phyloP scores from a whole-genome alignment of 2,329 filamentous ascomycete genomes.

The Phialemoniopsis sp. region DNA sequence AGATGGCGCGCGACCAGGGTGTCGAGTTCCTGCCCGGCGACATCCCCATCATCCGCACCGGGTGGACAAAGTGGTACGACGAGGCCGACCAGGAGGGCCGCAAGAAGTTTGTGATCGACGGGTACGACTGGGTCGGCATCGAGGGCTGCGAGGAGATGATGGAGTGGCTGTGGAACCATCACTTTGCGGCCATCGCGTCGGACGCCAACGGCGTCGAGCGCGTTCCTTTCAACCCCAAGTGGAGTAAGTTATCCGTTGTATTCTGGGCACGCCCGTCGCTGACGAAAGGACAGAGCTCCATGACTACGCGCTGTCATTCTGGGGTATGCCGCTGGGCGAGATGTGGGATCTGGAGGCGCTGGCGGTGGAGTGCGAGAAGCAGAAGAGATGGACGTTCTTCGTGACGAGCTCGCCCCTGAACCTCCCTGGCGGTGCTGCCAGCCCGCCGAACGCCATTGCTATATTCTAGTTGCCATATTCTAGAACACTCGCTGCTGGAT shows the following conservation, averaged over 20 bases:
- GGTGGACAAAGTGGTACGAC: slow-evolving; percentile 56
- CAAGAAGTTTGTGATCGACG: slow-evolving; percentile 21
- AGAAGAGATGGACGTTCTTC: slow-evolving; percentile 55
- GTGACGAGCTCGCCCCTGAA: slow-evolving; percentile 57
- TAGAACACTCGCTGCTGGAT: no score
- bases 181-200: slow-evolving; percentile 62
- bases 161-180: slow-evolving; percentile 47
- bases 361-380: slow-evolving; percentile 45
- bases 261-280: no score
- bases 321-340: slow-evolving; percentile 52
- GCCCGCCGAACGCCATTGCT: slow-evolving; percentile 43
- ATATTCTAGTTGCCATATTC: slow-evolving; percentile 25
- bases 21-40: slow-evolving; percentile 62
- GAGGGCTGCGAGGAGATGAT: slow-evolving; percentile 30
- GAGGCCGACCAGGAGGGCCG: slow-evolving; percentile 30
- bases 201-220: slow-evolving; percentile 60
- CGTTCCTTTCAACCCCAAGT: no score
- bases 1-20: slow-evolving; percentile 54
- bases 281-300: no score
- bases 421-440: slow-evolving; percentile 45
- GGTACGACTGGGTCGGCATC: slow-evolving; percentile 24
- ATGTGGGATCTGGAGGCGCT: slow-evolving; percentile 52
- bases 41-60: slow-evolving; percentile 61
- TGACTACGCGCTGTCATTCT: slow-evolving; percentile 41
- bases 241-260: no score